phyloP scores from a whole-genome alignment of 345 rosid genomes.

The Murraya koenigii region DNA sequence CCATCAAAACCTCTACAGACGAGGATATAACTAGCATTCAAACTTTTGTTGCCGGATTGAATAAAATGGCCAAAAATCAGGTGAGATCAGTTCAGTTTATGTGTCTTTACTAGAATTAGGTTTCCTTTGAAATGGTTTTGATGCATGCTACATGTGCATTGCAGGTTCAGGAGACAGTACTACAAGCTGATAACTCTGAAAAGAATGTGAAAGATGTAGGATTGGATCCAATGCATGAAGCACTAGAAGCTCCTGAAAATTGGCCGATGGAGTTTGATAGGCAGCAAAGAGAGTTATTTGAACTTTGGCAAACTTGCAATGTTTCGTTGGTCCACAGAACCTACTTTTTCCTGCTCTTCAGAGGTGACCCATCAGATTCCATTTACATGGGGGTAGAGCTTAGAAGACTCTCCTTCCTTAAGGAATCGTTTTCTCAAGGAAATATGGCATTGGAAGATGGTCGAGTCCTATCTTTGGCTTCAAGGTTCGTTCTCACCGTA shows the following conservation, averaged over 20 bases:
- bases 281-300: constrained; percentile 60
- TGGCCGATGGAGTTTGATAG: constrained; percentile 70
- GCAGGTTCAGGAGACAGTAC: constrained; percentile 31
- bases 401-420: constrained; percentile 80
- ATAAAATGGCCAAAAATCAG: constrained; percentile 66
- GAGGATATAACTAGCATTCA: constrained; percentile 75
- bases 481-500: constrained; percentile 54
- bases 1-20: constrained; percentile 47
- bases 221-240: constrained; percentile 55
- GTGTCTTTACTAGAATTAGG: constrained; percentile 1
- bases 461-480: constrained; percentile 50
- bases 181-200: constrained; percentile 28
- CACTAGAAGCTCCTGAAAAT: constrained; percentile 35
- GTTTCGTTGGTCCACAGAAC: constrained; percentile 88
- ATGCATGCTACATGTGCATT: neutral
- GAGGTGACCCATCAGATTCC: constrained; percentile 88
- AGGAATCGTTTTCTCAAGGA: constrained; percentile 70
- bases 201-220: constrained; percentile 57
- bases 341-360: constrained; percentile 88
- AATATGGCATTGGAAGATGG: constrained; percentile 56
- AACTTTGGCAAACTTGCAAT: constrained; percentile 85
- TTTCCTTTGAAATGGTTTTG: constrained; percentile 13
- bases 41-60: constrained; percentile 76
- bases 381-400: constrained; percentile 92
- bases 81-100: constrained; percentile 19